These are phyloP conservation scores for Microcyclospora tardicrescens DNA, from an alignment of 2,329 filamentous ascomycete species.

Conservation along the genomic window DNA sequence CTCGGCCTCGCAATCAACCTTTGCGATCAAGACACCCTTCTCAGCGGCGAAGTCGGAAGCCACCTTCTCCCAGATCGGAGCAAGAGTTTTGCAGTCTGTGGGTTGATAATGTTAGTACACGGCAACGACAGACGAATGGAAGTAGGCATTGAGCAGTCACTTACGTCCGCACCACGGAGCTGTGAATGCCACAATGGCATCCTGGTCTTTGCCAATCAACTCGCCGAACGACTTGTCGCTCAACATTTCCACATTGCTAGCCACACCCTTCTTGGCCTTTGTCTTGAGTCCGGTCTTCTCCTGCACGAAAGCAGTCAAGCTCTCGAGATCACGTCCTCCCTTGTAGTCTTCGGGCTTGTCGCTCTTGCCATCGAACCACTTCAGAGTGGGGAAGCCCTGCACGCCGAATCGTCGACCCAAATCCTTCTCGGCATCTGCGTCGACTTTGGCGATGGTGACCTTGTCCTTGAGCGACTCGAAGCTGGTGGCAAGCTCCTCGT, in stretches of 20 bases:
- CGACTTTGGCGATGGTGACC: conserved; percentile 86
- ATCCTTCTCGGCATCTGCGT: conserved; percentile 76
- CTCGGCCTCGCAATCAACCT: conserved; percentile 85
- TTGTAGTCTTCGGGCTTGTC: conserved; percentile 74
- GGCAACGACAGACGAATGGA: neutral
- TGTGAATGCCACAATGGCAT: conserved; percentile 91
- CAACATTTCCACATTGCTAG: conserved; percentile 67
- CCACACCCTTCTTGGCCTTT: conserved; percentile 55
- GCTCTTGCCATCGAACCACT: conserved; percentile 95
- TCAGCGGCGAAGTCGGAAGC: conserved; percentile 72
- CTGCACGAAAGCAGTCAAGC: conserved; percentile 63
- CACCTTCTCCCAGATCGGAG: conserved; percentile 78
- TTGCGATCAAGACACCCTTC: conserved; percentile 69
- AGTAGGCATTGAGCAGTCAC: conserved; percentile 28
- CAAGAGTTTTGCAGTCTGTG: conserved; percentile 89
- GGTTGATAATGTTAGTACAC: conserved; percentile 1
- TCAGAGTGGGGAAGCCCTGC: conserved; percentile 91
- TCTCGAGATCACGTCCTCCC: conserved; percentile 76
- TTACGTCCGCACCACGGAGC: conserved; percentile 97
- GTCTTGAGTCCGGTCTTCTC: conserved; percentile 78
- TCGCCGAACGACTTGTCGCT: conserved; percentile 67
- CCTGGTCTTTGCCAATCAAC: conserved; percentile 69
- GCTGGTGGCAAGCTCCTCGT: conserved; percentile 70
- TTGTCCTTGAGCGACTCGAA: conserved; percentile 64
- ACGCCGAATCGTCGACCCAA: conserved; percentile 79